These are phyloP conservation scores for Oehlia diaphana DNA, from an alignment of 192 early-diverging fungal genomes.

Conservation along the genomic window DNA sequence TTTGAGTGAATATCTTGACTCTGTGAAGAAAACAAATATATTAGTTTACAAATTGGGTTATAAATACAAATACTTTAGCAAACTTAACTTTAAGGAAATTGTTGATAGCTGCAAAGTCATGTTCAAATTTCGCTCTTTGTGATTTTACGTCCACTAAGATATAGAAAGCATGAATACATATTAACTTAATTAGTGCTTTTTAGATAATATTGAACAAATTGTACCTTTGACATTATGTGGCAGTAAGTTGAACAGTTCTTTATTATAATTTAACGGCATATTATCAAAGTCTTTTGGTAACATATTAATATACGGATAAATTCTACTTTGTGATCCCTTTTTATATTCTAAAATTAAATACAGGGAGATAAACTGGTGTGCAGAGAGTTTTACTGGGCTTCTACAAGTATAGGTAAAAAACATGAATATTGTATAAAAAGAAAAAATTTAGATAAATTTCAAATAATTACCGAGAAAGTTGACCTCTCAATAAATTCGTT, in stretches of 20 bases:
- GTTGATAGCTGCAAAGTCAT: slow-evolving; percentile 37
- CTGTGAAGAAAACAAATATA: not conserved
- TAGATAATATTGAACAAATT: no score
- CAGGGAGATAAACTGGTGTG: slow-evolving; percentile 51
- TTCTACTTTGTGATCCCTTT: slow-evolving; percentile 31
- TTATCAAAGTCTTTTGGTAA: slow-evolving; percentile 55
- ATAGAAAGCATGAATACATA: not conserved
- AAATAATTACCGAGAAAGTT: slow-evolving; percentile 15
- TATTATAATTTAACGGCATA: slow-evolving; percentile 49
- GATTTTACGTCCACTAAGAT: slow-evolving; percentile 42
- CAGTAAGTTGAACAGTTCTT: slow-evolving; percentile 35
- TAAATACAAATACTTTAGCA: not conserved
- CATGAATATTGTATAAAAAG: not conserved
- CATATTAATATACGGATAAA: slow-evolving; percentile 49
- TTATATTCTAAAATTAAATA: slow-evolving; percentile 44
- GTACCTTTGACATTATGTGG: slow-evolving; percentile 46
- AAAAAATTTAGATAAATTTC: slow-evolving; percentile 30
- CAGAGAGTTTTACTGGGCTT: slow-evolving; percentile 28
- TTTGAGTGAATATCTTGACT: not conserved
- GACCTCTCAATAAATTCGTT: slow-evolving; percentile 18
- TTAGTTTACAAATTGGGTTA: not conserved
- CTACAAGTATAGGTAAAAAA: not conserved
- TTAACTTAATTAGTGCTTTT: not conserved
- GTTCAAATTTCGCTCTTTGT: slow-evolving; percentile 48
- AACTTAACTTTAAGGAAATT: slow-evolving; percentile 31